These are phyloP conservation scores for Mycena haematopus DNA, from an alignment of 768 basidiomycete species.

Conservation along the genomic window DNA sequence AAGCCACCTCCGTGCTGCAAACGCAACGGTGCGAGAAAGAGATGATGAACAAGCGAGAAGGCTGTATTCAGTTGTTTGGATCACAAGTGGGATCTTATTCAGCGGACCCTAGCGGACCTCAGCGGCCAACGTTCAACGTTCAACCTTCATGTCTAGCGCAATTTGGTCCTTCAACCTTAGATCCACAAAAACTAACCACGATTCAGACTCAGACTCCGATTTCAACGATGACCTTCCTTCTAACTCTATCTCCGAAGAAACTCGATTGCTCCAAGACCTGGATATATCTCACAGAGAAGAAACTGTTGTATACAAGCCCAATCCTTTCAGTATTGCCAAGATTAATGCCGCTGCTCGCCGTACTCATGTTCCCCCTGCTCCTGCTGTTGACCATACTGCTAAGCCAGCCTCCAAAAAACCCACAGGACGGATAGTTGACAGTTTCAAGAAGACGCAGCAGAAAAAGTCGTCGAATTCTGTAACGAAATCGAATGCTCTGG, in stretches of 20 bases:
- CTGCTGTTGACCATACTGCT: background rate
- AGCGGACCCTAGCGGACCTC: background rate
- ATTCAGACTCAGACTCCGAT: slow-evolving; percentile 36
- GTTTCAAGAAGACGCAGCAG: slow-evolving; percentile 45
- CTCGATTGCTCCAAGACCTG: slow-evolving; percentile 50
- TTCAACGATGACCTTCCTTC: slow-evolving; percentile 27
- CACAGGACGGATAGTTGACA: slow-evolving; percentile 46
- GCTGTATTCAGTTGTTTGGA: background rate
- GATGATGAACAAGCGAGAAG: slow-evolving; percentile 26
- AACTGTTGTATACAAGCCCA: slow-evolving; percentile 68
- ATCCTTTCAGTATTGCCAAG: slow-evolving; percentile 83
- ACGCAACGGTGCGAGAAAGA: too few relatives aligned
- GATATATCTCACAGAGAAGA: slow-evolving; percentile 69
- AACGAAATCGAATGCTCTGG: background rate
- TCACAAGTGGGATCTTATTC: background rate
- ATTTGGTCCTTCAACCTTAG: slow-evolving; percentile 49
- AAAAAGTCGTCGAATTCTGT: slow-evolving; percentile 2
- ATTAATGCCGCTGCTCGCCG: slow-evolving; percentile 71
- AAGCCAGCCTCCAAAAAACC: slow-evolving; percentile 1
- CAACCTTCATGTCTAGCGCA: too few relatives aligned
- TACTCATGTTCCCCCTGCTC: background rate
- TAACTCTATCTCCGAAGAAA: slow-evolving; percentile 33
- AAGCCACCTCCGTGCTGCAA: too few relatives aligned
- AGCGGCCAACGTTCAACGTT: too few relatives aligned
- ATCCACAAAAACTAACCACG: slow-evolving; percentile 25